These are phyloP conservation scores for Dryas drummondii DNA, from an alignment of 306 rosid genomes.

Conservation along the genomic window DNA sequence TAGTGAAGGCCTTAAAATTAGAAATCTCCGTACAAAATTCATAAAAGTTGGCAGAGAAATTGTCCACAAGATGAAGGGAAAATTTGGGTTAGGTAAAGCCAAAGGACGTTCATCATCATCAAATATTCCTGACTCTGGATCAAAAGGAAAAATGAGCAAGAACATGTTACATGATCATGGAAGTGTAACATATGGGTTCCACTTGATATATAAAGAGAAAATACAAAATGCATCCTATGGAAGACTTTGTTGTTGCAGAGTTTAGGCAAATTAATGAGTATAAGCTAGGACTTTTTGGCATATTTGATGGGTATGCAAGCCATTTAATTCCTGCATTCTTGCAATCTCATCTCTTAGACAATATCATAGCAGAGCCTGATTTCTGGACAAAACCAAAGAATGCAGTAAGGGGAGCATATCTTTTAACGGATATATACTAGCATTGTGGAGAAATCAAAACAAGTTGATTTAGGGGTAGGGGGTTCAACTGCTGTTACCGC, in stretches of 20 bases:
- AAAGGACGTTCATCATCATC: constrained; percentile 25
- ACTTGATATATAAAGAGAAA: constrained; percentile 86
- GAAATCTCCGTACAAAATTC: too few species aligned
- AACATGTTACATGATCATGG: constrained; percentile 42
- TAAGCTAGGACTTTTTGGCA: constrained; percentile 89
- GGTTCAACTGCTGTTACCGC: constrained; percentile 99
- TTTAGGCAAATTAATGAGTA: constrained; percentile 69
- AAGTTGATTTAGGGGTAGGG: constrained; percentile 69
- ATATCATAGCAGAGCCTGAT: constrained; percentile 75
- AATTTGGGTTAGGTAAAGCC: too few species aligned
- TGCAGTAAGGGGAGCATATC: constrained; percentile 75
- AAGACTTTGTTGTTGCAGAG: constrained; percentile 79
- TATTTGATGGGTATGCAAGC: constrained; percentile 93
- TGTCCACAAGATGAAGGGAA: too few species aligned
- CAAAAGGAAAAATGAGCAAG: constrained; percentile 90
- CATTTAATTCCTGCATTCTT: constrained; percentile 73
- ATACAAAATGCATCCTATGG: constrained; percentile 68
- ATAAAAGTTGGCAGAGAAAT: too few species aligned
- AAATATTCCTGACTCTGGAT: constrained; percentile 69
- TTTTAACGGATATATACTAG: constrained; percentile 58
- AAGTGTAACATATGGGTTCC: constrained; percentile 68
- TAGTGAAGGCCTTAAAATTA: too few species aligned
- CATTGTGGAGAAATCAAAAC: constrained; percentile 60
- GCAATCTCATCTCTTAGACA: constrained; percentile 67
- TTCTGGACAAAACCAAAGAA: constrained; percentile 70